Evolutionary conservation across 306 rosid species (phyloP).

Genomic region (Prunus kanzakura): DNA sequence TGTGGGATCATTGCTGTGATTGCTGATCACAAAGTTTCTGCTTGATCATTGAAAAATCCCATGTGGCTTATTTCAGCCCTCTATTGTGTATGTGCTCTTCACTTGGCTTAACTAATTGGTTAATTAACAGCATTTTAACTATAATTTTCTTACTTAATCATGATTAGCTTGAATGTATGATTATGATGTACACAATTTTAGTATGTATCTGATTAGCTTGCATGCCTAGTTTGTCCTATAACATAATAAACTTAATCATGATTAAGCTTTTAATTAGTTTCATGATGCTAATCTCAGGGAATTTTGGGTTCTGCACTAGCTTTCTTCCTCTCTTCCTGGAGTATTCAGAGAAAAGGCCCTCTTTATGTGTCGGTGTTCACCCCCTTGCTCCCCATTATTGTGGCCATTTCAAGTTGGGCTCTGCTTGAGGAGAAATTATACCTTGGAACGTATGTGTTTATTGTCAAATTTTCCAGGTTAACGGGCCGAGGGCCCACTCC

Average conservation of each 20-base stretch:
- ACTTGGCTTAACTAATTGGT: no score
- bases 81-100: slow-evolving; percentile 43
- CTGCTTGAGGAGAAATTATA: slow-evolving; percentile 55
- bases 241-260: neutral
- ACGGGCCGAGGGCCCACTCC: no score
- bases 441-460: slow-evolving; percentile 65
- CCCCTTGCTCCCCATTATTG: slow-evolving; percentile 59
- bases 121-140: no score
- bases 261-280: neutral
- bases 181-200: no score
- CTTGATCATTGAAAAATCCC: slow-evolving; percentile 55
- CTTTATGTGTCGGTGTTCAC: slow-evolving; percentile 68
- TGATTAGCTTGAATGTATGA: no score
- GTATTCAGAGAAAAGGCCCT: slow-evolving; percentile 69
- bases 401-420: slow-evolving; percentile 65
- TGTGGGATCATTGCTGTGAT: slow-evolving; percentile 54
- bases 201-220: no score
- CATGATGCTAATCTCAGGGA: slow-evolving; percentile 42
- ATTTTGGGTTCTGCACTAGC: slow-evolving; percentile 48
- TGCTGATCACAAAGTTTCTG: slow-evolving; percentile 36
- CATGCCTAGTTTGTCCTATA: no score
- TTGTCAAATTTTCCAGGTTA: no score
- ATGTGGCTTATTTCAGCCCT: slow-evolving; percentile 48
- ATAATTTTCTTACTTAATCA: no score
- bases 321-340: slow-evolving; percentile 55